These are phyloP conservation scores for Mycena olivaceomarginata DNA, from an alignment of 768 basidiomycete genomes.

Conservation along the genomic window DNA sequence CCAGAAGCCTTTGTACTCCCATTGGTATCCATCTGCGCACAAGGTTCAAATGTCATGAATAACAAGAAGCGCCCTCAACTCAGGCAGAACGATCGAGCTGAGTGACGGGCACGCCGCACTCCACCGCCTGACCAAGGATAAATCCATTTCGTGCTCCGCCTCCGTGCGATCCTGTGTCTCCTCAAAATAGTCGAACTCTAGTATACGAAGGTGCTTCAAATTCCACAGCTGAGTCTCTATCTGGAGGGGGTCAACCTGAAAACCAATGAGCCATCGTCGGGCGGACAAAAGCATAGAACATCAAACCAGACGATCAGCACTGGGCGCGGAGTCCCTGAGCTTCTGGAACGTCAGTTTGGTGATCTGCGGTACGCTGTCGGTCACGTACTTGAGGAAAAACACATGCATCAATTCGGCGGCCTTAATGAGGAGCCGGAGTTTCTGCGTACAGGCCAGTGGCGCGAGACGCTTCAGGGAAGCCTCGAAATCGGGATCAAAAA, in stretches of 20 bases:
- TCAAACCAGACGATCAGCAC: not conserved
- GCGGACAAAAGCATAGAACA: not conserved
- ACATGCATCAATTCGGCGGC: not conserved
- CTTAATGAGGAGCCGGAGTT: not conserved
- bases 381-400: not conserved
- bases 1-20: not conserved
- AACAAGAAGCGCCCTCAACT: not conserved
- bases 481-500: not conserved
- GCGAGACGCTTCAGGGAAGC: not conserved
- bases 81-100: not conserved
- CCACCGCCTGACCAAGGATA: not conserved
- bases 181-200: not conserved
- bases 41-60: not conserved
- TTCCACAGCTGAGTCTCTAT: not conserved
- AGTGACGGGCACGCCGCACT: not conserved
- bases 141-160: not conserved
- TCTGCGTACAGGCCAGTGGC: not conserved
- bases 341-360: not conserved
- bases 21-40: not conserved
- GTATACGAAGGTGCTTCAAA: not conserved
- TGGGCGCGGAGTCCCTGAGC: too few relatives aligned
- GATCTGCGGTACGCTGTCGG: not conserved
- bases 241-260: not conserved
- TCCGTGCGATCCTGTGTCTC: not conserved
- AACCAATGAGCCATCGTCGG: not conserved